Percentiles rank a stretch among this genome's conserved stretches.
These are phyloP conservation scores for Trypanosoma caninum DNA, from an alignment of 208 protist species.

Conservation along the genomic window DNA sequence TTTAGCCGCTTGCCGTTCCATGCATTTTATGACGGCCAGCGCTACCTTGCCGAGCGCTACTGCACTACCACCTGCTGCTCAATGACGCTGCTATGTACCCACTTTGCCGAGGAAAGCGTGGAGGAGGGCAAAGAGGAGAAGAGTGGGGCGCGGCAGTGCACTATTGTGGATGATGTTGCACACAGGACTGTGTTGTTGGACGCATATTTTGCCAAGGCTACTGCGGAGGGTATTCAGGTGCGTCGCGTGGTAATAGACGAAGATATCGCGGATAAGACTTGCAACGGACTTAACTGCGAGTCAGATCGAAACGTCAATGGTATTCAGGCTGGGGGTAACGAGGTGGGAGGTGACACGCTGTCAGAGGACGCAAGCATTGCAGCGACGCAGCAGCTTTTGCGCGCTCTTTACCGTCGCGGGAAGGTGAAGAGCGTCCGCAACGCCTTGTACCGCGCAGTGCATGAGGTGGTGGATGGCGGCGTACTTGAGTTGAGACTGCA, in stretches of 20 bases:
- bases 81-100: slow-evolving; percentile 40
- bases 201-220: slow-evolving; percentile 7
- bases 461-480: slow-evolving; percentile 27
- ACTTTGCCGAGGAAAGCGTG: slow-evolving; percentile 13
- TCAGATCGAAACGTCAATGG: not conserved
- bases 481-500: slow-evolving; percentile 44
- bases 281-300: not conserved
- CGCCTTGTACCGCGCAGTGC: slow-evolving; percentile 38
- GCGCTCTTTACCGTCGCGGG: slow-evolving; percentile 17
- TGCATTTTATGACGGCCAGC: slow-evolving; percentile 38
- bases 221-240: slow-evolving; percentile 1
- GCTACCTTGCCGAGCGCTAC: slow-evolving; percentile 31
- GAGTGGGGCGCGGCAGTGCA: not conserved
- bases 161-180: slow-evolving; percentile 15
- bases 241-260: slow-evolving; percentile 16
- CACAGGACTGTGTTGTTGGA: slow-evolving; percentile 4
- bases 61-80: slow-evolving; percentile 39
- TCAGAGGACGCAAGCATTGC: slow-evolving; percentile 4
- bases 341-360: not conserved
- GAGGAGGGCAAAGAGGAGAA: not conserved
- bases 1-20: slow-evolving; percentile 51
- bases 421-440: slow-evolving; percentile 34
- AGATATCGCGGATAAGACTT: not conserved
- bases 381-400: slow-evolving; percentile 12
- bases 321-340: too few relatives aligned